These are phyloP conservation scores for Posidonia australis DNA, from an alignment of 106 monocot species.

Conservation along the genomic window DNA sequence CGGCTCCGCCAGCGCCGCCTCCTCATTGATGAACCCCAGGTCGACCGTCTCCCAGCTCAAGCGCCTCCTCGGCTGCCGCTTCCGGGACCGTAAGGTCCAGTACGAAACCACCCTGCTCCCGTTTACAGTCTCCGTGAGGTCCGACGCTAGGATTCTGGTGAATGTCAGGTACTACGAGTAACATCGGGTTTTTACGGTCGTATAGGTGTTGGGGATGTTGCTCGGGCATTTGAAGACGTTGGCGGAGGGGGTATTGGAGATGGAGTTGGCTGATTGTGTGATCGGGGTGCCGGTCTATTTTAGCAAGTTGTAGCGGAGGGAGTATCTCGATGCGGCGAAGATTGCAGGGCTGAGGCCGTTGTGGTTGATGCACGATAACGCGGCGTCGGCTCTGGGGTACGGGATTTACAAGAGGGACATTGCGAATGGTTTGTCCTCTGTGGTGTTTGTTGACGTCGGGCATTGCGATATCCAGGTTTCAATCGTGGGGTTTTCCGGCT, in stretches of 20 bases:
- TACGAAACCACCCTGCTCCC: constrained; percentile 47
- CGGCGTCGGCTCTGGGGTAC: constrained; percentile 73
- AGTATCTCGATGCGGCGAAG: constrained; percentile 67
- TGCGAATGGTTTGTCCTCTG: constrained; percentile 13
- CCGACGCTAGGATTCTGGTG: constrained; percentile 4
- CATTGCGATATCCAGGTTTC: constrained; percentile 82
- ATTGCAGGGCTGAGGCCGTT: constrained; percentile 73
- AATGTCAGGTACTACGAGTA: neutral
- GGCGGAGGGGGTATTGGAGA: constrained; percentile 39
- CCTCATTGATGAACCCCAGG: constrained; percentile 68
- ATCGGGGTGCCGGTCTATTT: constrained; percentile 74
- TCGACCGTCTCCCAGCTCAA: constrained; percentile 78
- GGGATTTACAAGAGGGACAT: constrained; percentile 51
- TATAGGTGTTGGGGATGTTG: constrained; percentile 18
- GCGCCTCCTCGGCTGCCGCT: constrained; percentile 54
- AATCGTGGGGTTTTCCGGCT: constrained; percentile 35
- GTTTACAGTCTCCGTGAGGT: constrained; percentile 13
- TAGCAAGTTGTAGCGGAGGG: constrained; percentile 48
- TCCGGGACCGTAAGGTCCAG: constrained; percentile 60
- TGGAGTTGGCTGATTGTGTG: constrained; percentile 44
- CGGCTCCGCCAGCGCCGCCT: constrained; percentile 57
- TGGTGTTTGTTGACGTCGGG: constrained; percentile 70
- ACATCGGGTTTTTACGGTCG: constrained; percentile 1
- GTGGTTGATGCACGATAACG: constrained; percentile 58
- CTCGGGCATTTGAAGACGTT: constrained; percentile 27